Conservation (phyloP, 2,329 filamentous ascomycete species). For the Huntiella decipiens region DNA sequence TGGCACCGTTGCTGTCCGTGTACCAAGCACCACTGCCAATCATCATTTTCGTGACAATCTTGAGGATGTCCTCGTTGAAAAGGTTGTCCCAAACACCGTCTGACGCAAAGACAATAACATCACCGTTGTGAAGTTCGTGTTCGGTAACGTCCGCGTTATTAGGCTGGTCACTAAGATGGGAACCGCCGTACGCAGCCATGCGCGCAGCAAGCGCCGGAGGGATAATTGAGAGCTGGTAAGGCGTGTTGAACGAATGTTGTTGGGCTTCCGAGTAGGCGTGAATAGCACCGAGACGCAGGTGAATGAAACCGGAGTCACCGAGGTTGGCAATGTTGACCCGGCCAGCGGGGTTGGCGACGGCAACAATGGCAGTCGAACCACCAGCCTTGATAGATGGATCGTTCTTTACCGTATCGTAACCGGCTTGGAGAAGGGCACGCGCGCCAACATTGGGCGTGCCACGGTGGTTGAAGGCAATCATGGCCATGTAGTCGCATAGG, state of each 20-base stretch:
- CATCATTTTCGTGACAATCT: conserved; percentile 64
- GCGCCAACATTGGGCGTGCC: conserved; percentile 37
- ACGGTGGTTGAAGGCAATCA: conserved; percentile 37
- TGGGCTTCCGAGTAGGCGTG: conserved; percentile 69
- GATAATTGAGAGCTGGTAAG: conserved; percentile 80
- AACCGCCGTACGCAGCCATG: conserved; percentile 65
- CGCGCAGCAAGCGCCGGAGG: conserved; percentile 63
- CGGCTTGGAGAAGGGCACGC: conserved; percentile 42
- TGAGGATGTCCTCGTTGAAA: conserved; percentile 73
- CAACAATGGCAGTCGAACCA: conserved; percentile 85
- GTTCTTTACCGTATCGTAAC: conserved; percentile 62
- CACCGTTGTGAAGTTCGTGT: conserved; percentile 66
- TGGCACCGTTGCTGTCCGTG: conserved; percentile 36
- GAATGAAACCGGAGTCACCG: conserved; percentile 84
- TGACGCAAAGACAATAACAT: conserved; percentile 82
- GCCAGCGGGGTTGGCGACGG: conserved; percentile 53
- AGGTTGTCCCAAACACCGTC: conserved; percentile 96
- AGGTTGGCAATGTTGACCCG: conserved; percentile 77
- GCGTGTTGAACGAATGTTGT: conserved; percentile 94
- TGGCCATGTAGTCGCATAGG: conserved; percentile 83
- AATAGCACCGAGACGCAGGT: conserved; percentile 69
- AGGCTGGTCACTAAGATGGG: conserved; percentile 65
- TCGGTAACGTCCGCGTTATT: conserved; percentile 64
- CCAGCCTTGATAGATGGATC: conserved; percentile 61
- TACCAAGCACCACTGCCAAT: conserved; percentile 54